Base-by-base conservation (phyloP, 345 rosid species). In the Eucalyptus curtisii region DNA sequence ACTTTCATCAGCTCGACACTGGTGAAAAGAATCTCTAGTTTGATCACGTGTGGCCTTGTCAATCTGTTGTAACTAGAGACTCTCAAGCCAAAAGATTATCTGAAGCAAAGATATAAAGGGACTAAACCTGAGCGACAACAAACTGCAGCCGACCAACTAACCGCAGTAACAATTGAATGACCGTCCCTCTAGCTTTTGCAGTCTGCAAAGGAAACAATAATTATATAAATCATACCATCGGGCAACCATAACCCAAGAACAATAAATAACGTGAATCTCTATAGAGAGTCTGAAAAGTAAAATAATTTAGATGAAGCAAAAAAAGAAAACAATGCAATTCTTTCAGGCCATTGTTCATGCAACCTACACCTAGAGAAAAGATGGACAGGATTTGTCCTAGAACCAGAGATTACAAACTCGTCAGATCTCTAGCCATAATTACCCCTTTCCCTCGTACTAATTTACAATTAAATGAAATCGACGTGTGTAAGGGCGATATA, bases 131-230 rank as follows among this genome's bases (percentile, higher is more conserved):
- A 45, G 97, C 94, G 47, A 93, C 94, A 88, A 95, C 92, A 88
- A 98, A 97, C 88, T 95, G 96, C 88, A 95, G 92, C 86, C 98
- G 96, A 33, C 96, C 99, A 31, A 97, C 93, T 89, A 97, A 91
- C 88, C 93, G 97, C 87, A 97, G 89, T 89, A 97, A 91, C 90
- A 95, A 93, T 91, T 93, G 95, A 93, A 94, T 79, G 88, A 95
- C 93, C 47, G 59, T 89, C 89, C 92, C 95, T 91, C 98, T 94
- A 88, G 94, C 90, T 91, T 90, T 93, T 48, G 95, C 91, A 66
- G 92, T 93, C 98, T 96, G 91, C 53, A 88, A 90, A 59, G 90
- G 86, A 49, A 91, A 88, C 52, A 87, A 49, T 68, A 33, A 86
- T 30, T 45, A 68, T 88, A 86, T 24, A 19, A 19, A 40, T 20